phyloP scores from a whole-genome alignment of 306 rosid genomes.

The Prunus persica region DNA sequence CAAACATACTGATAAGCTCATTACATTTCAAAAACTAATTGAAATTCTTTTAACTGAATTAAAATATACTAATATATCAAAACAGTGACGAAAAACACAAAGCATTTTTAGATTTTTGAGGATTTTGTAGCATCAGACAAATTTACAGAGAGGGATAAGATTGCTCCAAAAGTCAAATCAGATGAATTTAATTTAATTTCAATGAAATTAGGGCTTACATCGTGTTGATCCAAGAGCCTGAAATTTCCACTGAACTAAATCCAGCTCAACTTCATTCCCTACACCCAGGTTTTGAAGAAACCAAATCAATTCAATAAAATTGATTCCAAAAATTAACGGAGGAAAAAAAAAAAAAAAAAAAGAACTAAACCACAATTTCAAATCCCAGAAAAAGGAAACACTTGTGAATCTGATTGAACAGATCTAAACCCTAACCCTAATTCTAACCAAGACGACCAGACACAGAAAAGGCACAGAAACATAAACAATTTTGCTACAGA shows the following conservation, averaged over 20 bases:
- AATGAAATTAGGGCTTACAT: constrained; percentile 18
- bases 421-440: constrained; percentile 38
- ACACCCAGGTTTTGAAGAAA: constrained; percentile 9
- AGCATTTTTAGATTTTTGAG: constrained; percentile 19
- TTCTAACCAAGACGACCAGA: constrained; percentile 16
- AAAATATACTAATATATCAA: constrained; percentile 8
- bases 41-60: neutral
- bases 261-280: constrained; percentile 26
- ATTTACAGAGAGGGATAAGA: constrained; percentile 20
- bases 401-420: constrained; percentile 21
- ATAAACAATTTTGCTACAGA: constrained; percentile 10
- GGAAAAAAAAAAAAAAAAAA: neutral
- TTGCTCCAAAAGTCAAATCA: neutral
- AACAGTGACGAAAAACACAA: constrained; percentile 8
- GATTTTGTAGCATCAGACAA: constrained; percentile 10
- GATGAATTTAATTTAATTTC: neutral
- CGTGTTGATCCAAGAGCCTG: constrained; percentile 27
- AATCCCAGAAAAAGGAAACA: constrained; percentile 3
- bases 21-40: neutral
- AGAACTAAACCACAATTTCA: neutral
- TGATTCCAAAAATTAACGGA: neutral
- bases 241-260: constrained; percentile 9
- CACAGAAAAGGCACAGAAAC: neutral
- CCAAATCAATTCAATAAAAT: constrained; percentile 1
- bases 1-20: neutral